Evolutionary conservation across 169 alveolate species (phyloP).

Genomic region (Cyclospora cayetanensis): DNA sequence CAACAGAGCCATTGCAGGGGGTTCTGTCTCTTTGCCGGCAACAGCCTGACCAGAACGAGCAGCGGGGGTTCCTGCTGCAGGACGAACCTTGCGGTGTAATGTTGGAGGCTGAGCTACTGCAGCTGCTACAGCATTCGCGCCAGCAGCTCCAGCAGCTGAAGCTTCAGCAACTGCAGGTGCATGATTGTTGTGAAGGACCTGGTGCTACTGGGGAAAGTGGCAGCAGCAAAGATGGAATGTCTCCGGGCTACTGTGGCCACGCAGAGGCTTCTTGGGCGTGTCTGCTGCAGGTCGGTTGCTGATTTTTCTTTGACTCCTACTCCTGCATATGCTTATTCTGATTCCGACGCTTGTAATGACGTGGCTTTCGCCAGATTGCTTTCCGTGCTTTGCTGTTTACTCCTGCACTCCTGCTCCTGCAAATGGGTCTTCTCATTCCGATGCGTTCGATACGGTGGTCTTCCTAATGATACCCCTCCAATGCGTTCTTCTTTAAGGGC

Average conservation of each 20-base stretch:
- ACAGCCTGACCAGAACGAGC: background rate
- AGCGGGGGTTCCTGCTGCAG: background rate
- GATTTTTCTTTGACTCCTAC: background rate
- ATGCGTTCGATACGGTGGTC: background rate
- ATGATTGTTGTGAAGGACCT: background rate
- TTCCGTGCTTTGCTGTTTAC: background rate
- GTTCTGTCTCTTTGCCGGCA: too few relatives aligned
- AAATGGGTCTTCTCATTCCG: background rate
- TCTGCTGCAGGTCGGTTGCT: background rate
- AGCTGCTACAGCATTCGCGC: background rate
- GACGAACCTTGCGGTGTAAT: background rate
- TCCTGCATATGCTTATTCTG: background rate
- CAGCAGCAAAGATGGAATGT: background rate
- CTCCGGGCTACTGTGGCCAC: background rate
- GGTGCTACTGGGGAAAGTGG: background rate
- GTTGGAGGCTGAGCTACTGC: background rate
- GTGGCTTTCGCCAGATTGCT: too few relatives aligned
- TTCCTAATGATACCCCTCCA: background rate
- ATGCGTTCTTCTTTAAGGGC: background rate
- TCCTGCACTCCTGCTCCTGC: background rate
- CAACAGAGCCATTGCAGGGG: too few relatives aligned
- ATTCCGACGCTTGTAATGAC: background rate
- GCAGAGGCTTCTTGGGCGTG: background rate
- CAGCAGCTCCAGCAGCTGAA: background rate
- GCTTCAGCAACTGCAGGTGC: background rate